Conservation (phyloP, 768 basidiomycete species). For the Agrocybe praecox region DNA sequence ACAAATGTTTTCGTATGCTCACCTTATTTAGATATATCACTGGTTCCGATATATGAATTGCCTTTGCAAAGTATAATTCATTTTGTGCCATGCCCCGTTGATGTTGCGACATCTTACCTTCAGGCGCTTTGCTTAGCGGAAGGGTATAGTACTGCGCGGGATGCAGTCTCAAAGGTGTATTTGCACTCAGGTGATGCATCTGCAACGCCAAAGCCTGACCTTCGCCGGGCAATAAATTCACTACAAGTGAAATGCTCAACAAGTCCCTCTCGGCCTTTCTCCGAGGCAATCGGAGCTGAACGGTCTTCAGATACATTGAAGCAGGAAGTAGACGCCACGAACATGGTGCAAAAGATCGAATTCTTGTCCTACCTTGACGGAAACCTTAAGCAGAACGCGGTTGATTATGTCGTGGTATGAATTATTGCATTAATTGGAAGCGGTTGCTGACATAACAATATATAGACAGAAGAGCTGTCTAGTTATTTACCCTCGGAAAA, state of each 20-base stretch:
- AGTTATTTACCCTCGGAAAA: slow-evolving; percentile 41
- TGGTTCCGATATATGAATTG: slow-evolving; percentile 73
- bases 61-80: slow-evolving; percentile 73
- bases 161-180: slow-evolving; percentile 49
- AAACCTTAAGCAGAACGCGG: slow-evolving; percentile 8
- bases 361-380: slow-evolving; percentile 24
- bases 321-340: not conserved
- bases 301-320: not conserved
- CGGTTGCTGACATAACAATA: not conserved
- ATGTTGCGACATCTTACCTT: slow-evolving; percentile 68
- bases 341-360: slow-evolving; percentile 12
- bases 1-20: not conserved
- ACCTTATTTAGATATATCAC: slow-evolving; percentile 55
- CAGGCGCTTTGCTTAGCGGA: slow-evolving; percentile 61
- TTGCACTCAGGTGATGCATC: not conserved
- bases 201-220: slow-evolving; percentile 41
- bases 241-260: slow-evolving; percentile 58
- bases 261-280: not conserved
- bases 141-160: slow-evolving; percentile 47
- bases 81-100: slow-evolving; percentile 61
- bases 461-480: slow-evolving; percentile 33
- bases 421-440: slow-evolving; percentile 5
- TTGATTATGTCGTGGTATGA: slow-evolving; percentile 12
- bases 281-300: not conserved
- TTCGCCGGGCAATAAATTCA: slow-evolving; percentile 63